Base-by-base conservation (phyloP, 805 yeast species). In the Suhomyces emberorum region DNA sequence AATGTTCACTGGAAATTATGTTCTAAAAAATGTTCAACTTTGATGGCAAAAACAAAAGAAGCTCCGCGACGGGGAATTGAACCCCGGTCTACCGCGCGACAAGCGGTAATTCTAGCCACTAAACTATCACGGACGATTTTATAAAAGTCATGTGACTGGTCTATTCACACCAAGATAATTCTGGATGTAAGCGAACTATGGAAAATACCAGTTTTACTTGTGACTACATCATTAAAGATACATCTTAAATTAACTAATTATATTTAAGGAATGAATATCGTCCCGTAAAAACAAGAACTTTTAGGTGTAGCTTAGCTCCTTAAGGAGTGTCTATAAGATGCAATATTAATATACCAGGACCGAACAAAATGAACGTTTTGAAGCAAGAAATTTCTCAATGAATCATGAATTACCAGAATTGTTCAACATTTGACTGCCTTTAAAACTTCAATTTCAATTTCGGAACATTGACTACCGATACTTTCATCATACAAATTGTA, bases 401-500 rank as follows among this genome's bases (percentile, higher is more conserved):
- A n/a, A n/a, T n/a, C n/a, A n/a, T n/a, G n/a, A n/a, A n/a, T n/a
- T n/a, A n/a, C n/a, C n/a, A 20, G 16, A 34, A 20, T 18, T 14
- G 20, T 23, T 38, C 36, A 45, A 34, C 45, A 45, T 32, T 37
- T 19, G 19, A 38, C 41, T 7, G 45, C 47, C 29, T 42, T 40
- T 42, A 45, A 45, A 32, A 45, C 38, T 21, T 38, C 44, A 34
- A 45, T 38, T 36, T 45, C 49, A 19, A 45, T 41, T 19, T 34
- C 70, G 37, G 64, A 55, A 72, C 89, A 82, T 54, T 80, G 85
- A 19, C 55, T 61, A 41, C 81, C 87, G 37, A 79, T 58, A 47
- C 68, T 59, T 59, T 77, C 65, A 58, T 81, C 86, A 63, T 83
- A 83, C 63, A 83, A 67, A 74, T 83, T 83, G 81, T 80, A 82